These are phyloP conservation scores for Chrysopogon serrulatus DNA, from an alignment of 176 grass and related monocot species.

Conservation along the genomic window DNA sequence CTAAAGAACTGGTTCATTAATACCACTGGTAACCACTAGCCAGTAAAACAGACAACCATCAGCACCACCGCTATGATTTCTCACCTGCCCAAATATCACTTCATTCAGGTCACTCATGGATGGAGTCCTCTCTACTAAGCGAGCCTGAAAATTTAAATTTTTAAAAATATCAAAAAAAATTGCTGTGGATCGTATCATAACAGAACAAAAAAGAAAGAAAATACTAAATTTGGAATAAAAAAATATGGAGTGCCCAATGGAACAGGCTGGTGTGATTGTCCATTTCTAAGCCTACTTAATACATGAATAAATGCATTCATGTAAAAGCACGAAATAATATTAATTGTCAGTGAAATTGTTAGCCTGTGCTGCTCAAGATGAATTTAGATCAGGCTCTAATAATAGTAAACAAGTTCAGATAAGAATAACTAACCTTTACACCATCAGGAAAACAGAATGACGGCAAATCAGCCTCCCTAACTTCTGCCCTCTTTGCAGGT, in stretches of 20 bases:
- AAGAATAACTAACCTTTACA: conserved; percentile 69
- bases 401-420: neutral
- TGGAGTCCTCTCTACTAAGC: conserved; percentile 88
- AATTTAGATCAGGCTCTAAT: neutral
- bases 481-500: conserved; percentile 71
- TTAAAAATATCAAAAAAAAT: neutral
- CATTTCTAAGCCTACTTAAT: conserved; percentile 10
- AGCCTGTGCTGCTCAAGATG: neutral
- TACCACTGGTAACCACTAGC: neutral
- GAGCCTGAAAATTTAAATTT: conserved; percentile 63
- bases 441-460: conserved; percentile 97
- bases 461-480: conserved; percentile 79
- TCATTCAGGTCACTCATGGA: conserved; percentile 99
- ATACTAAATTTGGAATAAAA: neutral
- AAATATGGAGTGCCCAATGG: neutral
- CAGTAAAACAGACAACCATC: neutral
- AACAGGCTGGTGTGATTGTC: neutral
- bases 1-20: neutral
- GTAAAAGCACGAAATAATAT: neutral
- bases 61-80: conserved; percentile 6
- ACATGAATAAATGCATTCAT: neutral
- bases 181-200: neutral
- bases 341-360: neutral
- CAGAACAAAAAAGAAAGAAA: neutral
- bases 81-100: conserved; percentile 98